Conservation (phyloP, 2,329 filamentous ascomycete species). For the Fusarium hostae region DNA sequence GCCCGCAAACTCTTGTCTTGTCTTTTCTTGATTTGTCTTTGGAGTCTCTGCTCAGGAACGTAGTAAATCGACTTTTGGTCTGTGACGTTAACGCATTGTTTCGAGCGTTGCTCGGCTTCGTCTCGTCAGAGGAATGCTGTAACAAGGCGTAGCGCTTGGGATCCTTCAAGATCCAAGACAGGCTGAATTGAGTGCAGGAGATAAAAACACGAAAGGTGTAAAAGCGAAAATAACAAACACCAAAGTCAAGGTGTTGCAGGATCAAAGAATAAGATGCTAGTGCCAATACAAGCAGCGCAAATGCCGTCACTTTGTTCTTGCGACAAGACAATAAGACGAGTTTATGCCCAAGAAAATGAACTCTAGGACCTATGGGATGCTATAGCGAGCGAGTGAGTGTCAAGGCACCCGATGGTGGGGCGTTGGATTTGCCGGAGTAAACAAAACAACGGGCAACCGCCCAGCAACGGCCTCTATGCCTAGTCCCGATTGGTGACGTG, state of each 20-base stretch:
- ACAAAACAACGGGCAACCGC: slow-evolving; percentile 50
- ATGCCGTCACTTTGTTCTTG: slow-evolving; percentile 37
- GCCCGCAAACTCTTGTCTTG: slow-evolving; percentile 31
- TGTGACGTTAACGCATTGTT: slow-evolving; percentile 49
- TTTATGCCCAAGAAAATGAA: slow-evolving; percentile 37
- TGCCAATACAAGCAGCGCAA: slow-evolving; percentile 13
- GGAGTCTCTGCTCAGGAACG: slow-evolving; percentile 26
- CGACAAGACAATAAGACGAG: slow-evolving; percentile 32
- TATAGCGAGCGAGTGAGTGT: slow-evolving; percentile 27
- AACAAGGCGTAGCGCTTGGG: slow-evolving; percentile 30
- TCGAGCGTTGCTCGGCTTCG: slow-evolving; percentile 40
- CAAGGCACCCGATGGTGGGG: slow-evolving; percentile 37
- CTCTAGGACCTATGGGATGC: slow-evolving; percentile 7
- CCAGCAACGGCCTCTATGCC: slow-evolving; percentile 45
- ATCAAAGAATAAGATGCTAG: slow-evolving; percentile 29
- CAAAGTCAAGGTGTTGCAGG: slow-evolving; percentile 15
- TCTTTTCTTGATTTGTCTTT: slow-evolving; percentile 10
- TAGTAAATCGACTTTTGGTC: slow-evolving; percentile 35
- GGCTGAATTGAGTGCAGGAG: slow-evolving; percentile 14
- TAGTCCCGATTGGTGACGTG: slow-evolving; percentile 40
- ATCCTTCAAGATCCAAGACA: slow-evolving; percentile 39
- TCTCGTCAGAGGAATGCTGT: slow-evolving; percentile 35
- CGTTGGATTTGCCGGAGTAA: slow-evolving; percentile 44
- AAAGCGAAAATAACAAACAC: slow-evolving; percentile 19
- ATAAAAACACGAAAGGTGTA: slow-evolving; percentile 2